Base-by-base conservation (phyloP, 306 rosid species). In the Sphenostylis stenocarpa region DNA sequence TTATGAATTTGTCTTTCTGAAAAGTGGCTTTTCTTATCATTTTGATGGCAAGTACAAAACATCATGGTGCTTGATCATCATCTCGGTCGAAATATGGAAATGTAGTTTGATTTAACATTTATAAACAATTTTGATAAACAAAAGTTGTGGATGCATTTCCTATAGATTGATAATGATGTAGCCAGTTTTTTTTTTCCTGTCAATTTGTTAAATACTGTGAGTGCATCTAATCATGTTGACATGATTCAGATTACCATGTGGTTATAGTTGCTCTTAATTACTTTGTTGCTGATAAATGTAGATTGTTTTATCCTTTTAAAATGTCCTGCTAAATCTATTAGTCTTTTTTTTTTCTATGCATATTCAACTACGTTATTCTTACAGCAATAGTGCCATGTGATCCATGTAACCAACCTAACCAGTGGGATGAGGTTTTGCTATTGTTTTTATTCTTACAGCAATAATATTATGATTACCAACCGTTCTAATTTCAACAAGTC, bases 401-500 rank as follows among this genome's bases (percentile, higher is more conserved):
- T 41, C 47, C 47, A 41, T 41, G 15, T 41, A 41, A 41, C 47
- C 47, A 12, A 41, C 47, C 15, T 41, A 10, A 41, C 16, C 12
- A 12, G 47, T 41, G 47, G 47, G 15, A 12, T 41, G 12, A 11
- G 5, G 15, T 3, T 41, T 41, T 41, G 1, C 12, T 41, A 4
- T 41, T 41, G 4, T 41, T 41, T 41, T 23, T 15, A 47, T 53
- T 21, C 16, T 73, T 67, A 26, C 20, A 36, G 66, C n/a, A 74
- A 39, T 1, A 8, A 4, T 43, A 41, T 41, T 79, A 41, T 64
- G 67, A 21, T 73, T 41, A 28, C 1, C 16, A 20, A 75, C 52
- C 36, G 20, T 34, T 26, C 63, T 48, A 33, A 75, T 75, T 64
- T 76, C 62, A 76, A 14, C 36, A 45, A 33, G 72, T 21, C 76